Conservation (phyloP, 805 yeast genomes). For the Nakazawaea laoshanensis region DNA sequence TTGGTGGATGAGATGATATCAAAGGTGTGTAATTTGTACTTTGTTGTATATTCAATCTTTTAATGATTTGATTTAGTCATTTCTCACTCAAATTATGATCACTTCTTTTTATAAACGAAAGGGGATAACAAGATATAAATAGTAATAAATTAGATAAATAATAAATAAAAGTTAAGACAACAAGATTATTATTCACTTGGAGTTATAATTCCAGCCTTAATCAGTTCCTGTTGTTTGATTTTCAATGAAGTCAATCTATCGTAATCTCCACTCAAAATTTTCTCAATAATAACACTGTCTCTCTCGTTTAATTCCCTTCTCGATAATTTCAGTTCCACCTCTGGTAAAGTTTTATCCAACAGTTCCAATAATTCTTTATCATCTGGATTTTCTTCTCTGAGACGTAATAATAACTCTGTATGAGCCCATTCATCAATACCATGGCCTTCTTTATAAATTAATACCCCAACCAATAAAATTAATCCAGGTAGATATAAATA, state of each 20-base stretch:
- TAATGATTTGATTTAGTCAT: too few species aligned
- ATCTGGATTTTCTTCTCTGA: constrained; percentile 53
- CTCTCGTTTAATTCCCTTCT: constrained; percentile 52
- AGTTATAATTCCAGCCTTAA: too few species aligned
- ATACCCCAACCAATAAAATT: constrained; percentile 42
- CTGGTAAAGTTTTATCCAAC: constrained; percentile 26
- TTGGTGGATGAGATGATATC: too few species aligned
- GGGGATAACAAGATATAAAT: too few species aligned
- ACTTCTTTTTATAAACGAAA: too few species aligned
- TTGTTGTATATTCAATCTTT: too few species aligned
- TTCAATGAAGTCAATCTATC: constrained; percentile 58
- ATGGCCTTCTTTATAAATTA: constrained; percentile 42
- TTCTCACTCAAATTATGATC: too few species aligned
- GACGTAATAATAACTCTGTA: constrained; percentile 72
- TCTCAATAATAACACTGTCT: constrained; percentile 72
- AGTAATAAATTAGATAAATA: too few species aligned
- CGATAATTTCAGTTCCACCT: constrained; percentile 41
- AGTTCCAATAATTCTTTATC: constrained; percentile 43
- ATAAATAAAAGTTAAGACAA: too few species aligned
- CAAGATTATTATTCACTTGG: too few species aligned
- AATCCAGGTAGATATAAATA: constrained; percentile 67
- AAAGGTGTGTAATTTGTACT: too few species aligned
- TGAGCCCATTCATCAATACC: constrained; percentile 68
- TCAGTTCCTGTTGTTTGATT: constrained; percentile 25
- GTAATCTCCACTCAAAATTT: constrained; percentile 78